These are phyloP conservation scores for Cucumis variabilis DNA, from an alignment of 331 rosid genomes.

Conservation along the genomic window DNA sequence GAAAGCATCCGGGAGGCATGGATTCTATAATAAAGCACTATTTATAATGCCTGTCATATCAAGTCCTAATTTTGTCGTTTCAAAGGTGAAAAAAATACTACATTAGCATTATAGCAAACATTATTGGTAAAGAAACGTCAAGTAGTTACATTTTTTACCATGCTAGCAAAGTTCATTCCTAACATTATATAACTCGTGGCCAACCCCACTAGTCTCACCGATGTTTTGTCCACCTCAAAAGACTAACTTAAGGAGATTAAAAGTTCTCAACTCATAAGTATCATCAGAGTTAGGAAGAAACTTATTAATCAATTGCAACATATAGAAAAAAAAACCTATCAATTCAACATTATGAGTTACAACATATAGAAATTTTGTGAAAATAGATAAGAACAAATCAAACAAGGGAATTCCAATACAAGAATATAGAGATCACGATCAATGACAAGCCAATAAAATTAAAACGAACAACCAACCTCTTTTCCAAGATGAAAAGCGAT, in stretches of 20 bases:
- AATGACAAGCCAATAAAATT: neutral
- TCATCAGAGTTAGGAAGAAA: neutral
- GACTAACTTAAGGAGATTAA: neutral
- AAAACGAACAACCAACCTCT: slow-evolving; percentile 58
- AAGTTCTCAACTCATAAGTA: neutral
- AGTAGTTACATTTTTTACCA: neutral
- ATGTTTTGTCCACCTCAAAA: neutral
- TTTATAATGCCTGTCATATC: neutral
- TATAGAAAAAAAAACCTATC: slow-evolving; percentile 1
- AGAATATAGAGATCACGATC: neutral
- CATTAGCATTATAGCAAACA: neutral
- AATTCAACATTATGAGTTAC: neutral
- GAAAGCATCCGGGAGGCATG: too few species aligned
- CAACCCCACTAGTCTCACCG: neutral
- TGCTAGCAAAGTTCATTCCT: neutral
- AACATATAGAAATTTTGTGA: neutral
- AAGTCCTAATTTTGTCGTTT: neutral
- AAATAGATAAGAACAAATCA: neutral
- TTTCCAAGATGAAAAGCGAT: slow-evolving; percentile 94
- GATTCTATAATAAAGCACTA: neutral
- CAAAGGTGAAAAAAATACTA: slow-evolving; percentile 2
- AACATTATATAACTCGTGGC: neutral
- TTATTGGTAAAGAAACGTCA: neutral
- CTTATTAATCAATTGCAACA: neutral
- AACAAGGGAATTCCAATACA: neutral